Percentiles rank a stretch among this genome's conserved stretches.
Evolutionary conservation across 2,329 filamentous ascomycete genomes (phyloP).

Genomic region (Arthroderma sp.): DNA sequence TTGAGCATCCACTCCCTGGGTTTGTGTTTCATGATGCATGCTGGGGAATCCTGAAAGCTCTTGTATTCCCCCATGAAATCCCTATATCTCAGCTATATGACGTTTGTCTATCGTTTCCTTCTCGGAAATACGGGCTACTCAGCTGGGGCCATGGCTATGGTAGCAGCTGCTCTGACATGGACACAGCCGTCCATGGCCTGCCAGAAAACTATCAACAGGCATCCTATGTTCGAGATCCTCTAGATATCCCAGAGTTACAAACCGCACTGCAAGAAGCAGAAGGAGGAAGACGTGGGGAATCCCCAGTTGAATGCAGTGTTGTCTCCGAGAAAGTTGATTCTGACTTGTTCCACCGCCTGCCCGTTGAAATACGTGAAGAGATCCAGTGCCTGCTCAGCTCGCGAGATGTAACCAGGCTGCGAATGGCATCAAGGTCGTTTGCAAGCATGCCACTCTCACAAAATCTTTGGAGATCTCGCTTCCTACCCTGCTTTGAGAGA

Average conservation of each 20-base stretch:
- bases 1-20: slow-evolving; percentile 8
- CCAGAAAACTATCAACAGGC: slow-evolving; percentile 7
- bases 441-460: slow-evolving; percentile 15
- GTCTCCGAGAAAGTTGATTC: slow-evolving; percentile 1
- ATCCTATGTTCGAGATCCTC: slow-evolving; percentile 9
- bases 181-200: not conserved
- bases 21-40: slow-evolving; percentile 18
- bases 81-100: slow-evolving; percentile 16
- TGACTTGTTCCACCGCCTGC: slow-evolving; percentile 15
- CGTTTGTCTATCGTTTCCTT: slow-evolving; percentile 16
- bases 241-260: slow-evolving; percentile 11
- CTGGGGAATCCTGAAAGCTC: slow-evolving; percentile 14
- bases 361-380: slow-evolving; percentile 15
- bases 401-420: slow-evolving; percentile 12
- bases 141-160: slow-evolving; percentile 14
- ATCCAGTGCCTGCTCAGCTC: slow-evolving; percentile 14
- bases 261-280: slow-evolving; percentile 3
- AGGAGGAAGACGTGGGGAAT: not conserved
- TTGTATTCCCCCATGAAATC: slow-evolving; percentile 12
- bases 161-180: not conserved
- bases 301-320: not conserved
- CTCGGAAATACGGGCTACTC: slow-evolving; percentile 9
- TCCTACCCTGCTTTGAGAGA: slow-evolving; percentile 13
- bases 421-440: slow-evolving; percentile 16
- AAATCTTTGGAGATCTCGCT: slow-evolving; percentile 18